These are phyloP conservation scores for Yamadazyma membranifaciens DNA, from an alignment of 1,139 yeast species.

Conservation along the genomic window DNA sequence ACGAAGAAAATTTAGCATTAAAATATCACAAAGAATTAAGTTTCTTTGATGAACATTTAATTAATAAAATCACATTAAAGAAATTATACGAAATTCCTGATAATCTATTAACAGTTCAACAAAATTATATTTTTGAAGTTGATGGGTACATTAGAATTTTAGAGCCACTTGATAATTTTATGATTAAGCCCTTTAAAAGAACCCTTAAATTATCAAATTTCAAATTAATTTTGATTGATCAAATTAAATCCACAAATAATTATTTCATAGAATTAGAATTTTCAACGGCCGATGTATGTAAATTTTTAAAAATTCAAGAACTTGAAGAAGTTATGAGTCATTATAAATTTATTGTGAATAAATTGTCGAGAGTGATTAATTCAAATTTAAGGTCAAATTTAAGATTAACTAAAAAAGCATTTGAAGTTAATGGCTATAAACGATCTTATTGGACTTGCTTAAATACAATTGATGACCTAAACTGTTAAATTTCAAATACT, in stretches of 20 bases:
- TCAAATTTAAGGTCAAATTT: neutral
- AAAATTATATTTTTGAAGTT: slow-evolving; percentile 19
- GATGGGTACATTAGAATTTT: slow-evolving; percentile 19
- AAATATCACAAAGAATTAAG: no score
- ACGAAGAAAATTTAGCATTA: no score
- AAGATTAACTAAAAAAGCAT: neutral
- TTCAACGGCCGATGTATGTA: slow-evolving; percentile 25
- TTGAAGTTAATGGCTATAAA: neutral
- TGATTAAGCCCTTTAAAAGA: slow-evolving; percentile 29
- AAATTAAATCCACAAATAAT: slow-evolving; percentile 1
- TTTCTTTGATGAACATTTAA: slow-evolving; percentile 10
- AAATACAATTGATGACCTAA: slow-evolving; percentile 4
- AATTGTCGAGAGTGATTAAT: neutral
- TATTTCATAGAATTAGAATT: slow-evolving; percentile 23
- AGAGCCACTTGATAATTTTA: slow-evolving; percentile 20
- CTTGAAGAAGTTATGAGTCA: slow-evolving; percentile 22
- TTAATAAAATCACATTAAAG: slow-evolving; percentile 15
- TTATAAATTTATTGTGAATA: neutral
- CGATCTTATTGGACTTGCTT: slow-evolving; percentile 9
- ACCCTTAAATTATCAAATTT: slow-evolving; percentile 29
- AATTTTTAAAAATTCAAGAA: slow-evolving; percentile 27
- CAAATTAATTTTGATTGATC: slow-evolving; percentile 21
- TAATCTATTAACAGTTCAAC: slow-evolving; percentile 14
- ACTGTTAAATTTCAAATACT: neutral
- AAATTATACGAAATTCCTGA: slow-evolving; percentile 13